Evolutionary conservation across 139 green algal species (phyloP).

Genomic region (Micromonas commoda): DNA sequence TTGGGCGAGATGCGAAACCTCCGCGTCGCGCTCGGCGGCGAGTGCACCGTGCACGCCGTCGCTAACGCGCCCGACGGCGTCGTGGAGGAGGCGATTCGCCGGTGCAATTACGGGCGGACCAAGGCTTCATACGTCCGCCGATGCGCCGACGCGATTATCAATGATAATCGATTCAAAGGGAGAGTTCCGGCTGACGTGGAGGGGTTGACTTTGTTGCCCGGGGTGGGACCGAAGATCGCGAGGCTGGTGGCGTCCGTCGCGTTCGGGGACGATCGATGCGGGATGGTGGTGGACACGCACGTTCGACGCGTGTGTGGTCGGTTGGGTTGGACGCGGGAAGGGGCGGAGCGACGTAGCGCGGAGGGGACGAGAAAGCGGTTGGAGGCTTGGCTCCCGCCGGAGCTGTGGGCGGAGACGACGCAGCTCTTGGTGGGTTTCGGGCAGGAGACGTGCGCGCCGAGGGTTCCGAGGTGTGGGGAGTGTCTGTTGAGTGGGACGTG

Average conservation of each 20-base stretch:
- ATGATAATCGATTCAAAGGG: background rate
- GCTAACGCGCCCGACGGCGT: too few species aligned
- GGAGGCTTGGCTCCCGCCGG: background rate
- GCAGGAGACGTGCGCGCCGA: background rate
- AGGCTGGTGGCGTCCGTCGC: background rate
- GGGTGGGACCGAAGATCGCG: background rate
- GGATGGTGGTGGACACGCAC: background rate
- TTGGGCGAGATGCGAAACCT: background rate
- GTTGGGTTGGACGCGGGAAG: background rate
- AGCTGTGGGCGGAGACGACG: background rate
- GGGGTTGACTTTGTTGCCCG: background rate
- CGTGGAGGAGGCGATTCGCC: background rate
- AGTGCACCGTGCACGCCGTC: background rate
- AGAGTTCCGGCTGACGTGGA: background rate
- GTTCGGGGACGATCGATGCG: background rate
- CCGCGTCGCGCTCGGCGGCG: background rate
- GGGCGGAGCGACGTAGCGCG: background rate
- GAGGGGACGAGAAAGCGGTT: background rate
- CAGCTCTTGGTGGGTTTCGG: background rate
- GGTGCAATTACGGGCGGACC: background rate
- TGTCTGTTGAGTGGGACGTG: background rate
- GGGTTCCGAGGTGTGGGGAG: background rate
- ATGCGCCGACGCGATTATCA: background rate
- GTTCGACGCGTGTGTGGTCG: background rate
- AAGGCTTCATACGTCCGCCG: background rate